Conservation (phyloP, 768 basidiomycete genomes). For the Podaxis rugospora region DNA sequence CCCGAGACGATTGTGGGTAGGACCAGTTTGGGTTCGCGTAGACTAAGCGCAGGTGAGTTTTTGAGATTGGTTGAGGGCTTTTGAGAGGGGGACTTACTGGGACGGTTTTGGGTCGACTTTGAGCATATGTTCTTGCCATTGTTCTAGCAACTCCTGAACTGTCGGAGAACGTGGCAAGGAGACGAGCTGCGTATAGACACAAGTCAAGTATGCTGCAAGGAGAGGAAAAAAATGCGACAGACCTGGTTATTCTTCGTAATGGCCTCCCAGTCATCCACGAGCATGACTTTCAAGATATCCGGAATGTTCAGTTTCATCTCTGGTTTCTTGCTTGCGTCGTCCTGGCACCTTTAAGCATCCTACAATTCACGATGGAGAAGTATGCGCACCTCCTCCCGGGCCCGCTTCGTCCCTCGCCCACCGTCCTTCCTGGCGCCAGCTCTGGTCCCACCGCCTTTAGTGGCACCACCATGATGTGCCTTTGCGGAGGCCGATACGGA, state of each 20-base stretch:
- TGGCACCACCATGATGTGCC: constrained; percentile 11
- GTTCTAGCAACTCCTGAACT: constrained; percentile 69
- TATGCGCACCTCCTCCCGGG: constrained; percentile 64
- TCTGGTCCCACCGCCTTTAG: constrained; percentile 22
- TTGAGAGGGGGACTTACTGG: constrained; percentile 29
- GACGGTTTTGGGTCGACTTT: constrained; percentile 36
- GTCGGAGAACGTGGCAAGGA: constrained; percentile 76
- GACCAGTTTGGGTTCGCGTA: constrained; percentile 66
- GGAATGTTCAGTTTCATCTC: constrained; percentile 91
- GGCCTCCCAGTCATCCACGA: constrained; percentile 98
- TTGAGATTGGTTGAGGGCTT: neutral
- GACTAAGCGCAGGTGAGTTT: constrained; percentile 29
- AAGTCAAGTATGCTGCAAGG: neutral
- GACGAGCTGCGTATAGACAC: constrained; percentile 57
- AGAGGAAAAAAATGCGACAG: constrained; percentile 3
- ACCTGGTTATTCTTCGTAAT: constrained; percentile 95
- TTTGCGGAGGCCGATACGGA: neutral
- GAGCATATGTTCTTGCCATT: constrained; percentile 68
- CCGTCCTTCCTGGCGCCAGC: constrained; percentile 50
- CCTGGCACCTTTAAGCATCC: constrained; percentile 34
- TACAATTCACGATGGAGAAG: neutral
- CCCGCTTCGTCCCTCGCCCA: constrained; percentile 61
- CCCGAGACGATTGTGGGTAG: constrained; percentile 82
- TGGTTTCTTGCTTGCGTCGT: constrained; percentile 72
- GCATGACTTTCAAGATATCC: constrained; percentile 79